These are phyloP conservation scores for Lojkania enalia DNA, from an alignment of 2,329 filamentous ascomycete genomes.

Conservation along the genomic window DNA sequence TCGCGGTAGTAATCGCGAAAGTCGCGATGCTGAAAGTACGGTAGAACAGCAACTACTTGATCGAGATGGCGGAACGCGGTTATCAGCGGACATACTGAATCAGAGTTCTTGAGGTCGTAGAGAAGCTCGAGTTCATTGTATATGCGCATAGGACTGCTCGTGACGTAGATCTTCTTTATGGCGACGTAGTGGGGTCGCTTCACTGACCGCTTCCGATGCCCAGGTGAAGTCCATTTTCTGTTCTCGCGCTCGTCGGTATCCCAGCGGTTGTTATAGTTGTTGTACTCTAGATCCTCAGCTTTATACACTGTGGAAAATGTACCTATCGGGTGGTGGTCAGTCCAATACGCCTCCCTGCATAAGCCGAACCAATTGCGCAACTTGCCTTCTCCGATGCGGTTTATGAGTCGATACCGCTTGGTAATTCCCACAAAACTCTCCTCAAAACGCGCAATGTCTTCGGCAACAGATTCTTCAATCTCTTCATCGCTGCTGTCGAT, in stretches of 20 bases:
- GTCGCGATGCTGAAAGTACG: constrained; percentile 94
- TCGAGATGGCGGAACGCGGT: constrained; percentile 95
- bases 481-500: constrained; percentile 56
- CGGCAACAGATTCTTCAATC: constrained; percentile 69
- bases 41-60: constrained; percentile 91
- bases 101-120: constrained; percentile 79
- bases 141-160: constrained; percentile 89
- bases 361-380: constrained; percentile 26
- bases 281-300: constrained; percentile 87
- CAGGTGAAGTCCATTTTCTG: constrained; percentile 70
- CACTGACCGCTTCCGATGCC: constrained; percentile 58
- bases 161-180: constrained; percentile 99
- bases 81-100: constrained; percentile 90
- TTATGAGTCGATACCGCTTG: constrained; percentile 84
- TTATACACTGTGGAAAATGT: constrained; percentile 99
- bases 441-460: constrained; percentile 87
- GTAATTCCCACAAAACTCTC: constrained; percentile 81
- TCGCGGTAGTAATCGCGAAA: constrained; percentile 93
- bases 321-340: constrained; percentile 57
- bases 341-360: constrained; percentile 30
- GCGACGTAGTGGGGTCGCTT: constrained; percentile 76
- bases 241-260: constrained; percentile 70
- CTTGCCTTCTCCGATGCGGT: constrained; percentile 92
- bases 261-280: constrained; percentile 84
- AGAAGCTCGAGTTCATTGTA: constrained; percentile 95